A percentile compares a stretch with the other conserved stretches of the same genome.
phyloP scores from a whole-genome alignment of 1,284 basidiomycete genomes.

The Afroboletus lepidellus region DNA sequence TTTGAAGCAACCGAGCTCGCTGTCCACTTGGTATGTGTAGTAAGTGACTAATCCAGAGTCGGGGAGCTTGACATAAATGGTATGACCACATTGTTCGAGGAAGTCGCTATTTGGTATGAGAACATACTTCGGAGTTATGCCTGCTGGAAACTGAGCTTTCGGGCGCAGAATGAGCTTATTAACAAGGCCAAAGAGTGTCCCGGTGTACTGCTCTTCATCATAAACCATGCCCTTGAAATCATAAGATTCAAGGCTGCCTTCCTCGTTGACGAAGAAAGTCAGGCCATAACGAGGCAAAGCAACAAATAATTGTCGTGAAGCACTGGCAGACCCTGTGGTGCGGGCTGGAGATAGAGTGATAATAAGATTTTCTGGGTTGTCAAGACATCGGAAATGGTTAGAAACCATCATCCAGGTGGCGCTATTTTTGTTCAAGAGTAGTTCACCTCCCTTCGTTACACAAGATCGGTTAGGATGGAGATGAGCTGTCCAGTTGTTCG shows the following conservation, averaged over 20 bases:
- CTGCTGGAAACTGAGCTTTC: background rate
- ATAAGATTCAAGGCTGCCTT: background rate
- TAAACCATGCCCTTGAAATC: background rate
- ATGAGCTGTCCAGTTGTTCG: background rate
- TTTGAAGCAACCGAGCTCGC: too few species aligned
- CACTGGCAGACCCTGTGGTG: background rate
- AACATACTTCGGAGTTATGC: background rate
- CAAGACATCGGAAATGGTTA: background rate
- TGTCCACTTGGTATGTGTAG: too few species aligned
- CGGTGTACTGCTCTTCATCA: background rate
- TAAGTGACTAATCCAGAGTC: too few species aligned
- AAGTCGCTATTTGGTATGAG: background rate
- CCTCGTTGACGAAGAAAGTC: background rate
- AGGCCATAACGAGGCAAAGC: background rate
- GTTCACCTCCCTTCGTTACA: background rate
- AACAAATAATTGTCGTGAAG: background rate
- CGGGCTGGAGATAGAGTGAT: background rate
- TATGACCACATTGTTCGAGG: too few species aligned
- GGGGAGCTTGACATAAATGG: background rate
- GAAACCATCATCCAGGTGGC: background rate
- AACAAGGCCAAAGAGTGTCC: background rate
- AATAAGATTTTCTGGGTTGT: background rate
- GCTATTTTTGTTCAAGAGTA: background rate
- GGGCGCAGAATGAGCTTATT: background rate
- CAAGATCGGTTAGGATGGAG: background rate